Percentiles rank a stretch among this genome's conserved stretches.
These are phyloP conservation scores for Phytophthora colocasiae DNA, from an alignment of 352 stramenopile species.

Conservation along the genomic window DNA sequence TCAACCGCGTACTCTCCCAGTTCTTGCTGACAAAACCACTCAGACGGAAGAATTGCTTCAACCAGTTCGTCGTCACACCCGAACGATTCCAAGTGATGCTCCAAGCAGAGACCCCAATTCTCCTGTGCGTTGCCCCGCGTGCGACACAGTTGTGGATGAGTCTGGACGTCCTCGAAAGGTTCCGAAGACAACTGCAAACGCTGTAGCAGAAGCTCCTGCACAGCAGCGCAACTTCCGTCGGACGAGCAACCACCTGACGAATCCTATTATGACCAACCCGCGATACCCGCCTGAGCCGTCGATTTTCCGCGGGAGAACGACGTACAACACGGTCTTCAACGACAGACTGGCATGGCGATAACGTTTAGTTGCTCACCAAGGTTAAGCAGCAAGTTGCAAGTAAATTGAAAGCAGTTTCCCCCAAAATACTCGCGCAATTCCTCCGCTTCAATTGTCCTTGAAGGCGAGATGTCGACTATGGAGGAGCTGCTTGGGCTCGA, in stretches of 20 bases:
- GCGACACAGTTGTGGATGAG: slow-evolving; percentile 7
- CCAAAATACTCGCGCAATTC: slow-evolving; percentile 22
- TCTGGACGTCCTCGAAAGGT: slow-evolving; percentile 30
- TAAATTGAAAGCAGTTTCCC: slow-evolving; percentile 11
- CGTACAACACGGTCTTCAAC: slow-evolving; percentile 48
- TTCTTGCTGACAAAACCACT: slow-evolving; percentile 46
- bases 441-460: slow-evolving; percentile 1
- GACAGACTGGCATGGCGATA: slow-evolving; percentile 42
- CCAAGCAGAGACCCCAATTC: slow-evolving; percentile 1
- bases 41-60: slow-evolving; percentile 38
- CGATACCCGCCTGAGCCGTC: slow-evolving; percentile 53
- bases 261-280: slow-evolving; percentile 60
- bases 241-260: slow-evolving; percentile 33
- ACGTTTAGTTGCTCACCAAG: background rate
- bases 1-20: slow-evolving; percentile 32
- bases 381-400: slow-evolving; percentile 2
- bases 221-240: slow-evolving; percentile 25
- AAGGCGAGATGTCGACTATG: slow-evolving; percentile 9
- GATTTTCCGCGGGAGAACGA: slow-evolving; percentile 49
- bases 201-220: background rate
- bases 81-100: background rate
- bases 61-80: background rate
- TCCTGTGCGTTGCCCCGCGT: slow-evolving; percentile 8
- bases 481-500: slow-evolving; percentile 27
- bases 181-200: slow-evolving; percentile 4